Evolutionary conservation across 169 alveolate genomes (phyloP), one percentile per base, ranked within the genome.

Genomic region (Cryptosporidium felis): DNA sequence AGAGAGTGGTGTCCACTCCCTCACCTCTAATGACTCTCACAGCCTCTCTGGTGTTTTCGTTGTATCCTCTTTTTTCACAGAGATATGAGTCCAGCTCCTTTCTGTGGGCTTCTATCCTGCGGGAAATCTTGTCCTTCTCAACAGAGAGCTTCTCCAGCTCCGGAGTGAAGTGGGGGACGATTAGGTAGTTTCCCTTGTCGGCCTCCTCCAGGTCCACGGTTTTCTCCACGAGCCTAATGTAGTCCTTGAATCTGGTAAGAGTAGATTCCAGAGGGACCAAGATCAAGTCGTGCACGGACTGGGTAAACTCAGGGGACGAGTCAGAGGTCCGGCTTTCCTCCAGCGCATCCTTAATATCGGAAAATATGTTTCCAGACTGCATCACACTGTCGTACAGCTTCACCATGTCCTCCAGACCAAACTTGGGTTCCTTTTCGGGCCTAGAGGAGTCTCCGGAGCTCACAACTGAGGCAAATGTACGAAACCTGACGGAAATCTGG

Each of bases 171-270:
- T 89, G 80, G 1, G 95, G 92, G 62, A 91, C 89, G 44, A 96
- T 90, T 58, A 95, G 91, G 82, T 94, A 96, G 62, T 91, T 95
- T 36, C 97, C 94, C 74, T 89, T 91, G 80, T 93, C 96, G 32
- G 98, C 97, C 65, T 94, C 97, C 80, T 93, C 93, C 56, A 95
- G 89, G 88, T 96, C 98, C 16, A 97, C 93, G 4, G 98, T 94
- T 82, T 94, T 91, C 80, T 95, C 98, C 36, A 97, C 95, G 90
- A 97, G 91, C 60, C 93, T 92, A 62, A 94, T 82, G 66, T 95
- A 94, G 42, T 92, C 92, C 21, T 90, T 90, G 79, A 96, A 95
- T 51, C 90, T 92, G 62, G 89, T 85, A 21, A 96, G 82, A 36
- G 91, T 82, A 34, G 88, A 93, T 44, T 85, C 91, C 49, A 96